Evolutionary conservation across 305 asterid genomes (phyloP), one percentile per base, ranked within the genome.

Genomic region (Fraxinus xanthoxyloides): DNA sequence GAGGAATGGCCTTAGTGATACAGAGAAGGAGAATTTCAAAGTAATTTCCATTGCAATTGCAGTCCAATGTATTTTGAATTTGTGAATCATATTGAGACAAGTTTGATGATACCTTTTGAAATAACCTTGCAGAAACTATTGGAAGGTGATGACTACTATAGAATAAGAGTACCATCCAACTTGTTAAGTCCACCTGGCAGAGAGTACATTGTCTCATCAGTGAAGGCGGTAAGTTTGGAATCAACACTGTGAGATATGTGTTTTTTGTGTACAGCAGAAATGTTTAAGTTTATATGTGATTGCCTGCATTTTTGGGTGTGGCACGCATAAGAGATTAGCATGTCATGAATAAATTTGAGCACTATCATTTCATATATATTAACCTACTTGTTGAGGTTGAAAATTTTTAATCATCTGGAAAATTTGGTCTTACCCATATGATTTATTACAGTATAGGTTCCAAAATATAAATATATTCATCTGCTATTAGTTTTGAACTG

Each of bases 81-180:
- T 78, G 34, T 77, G 28, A 74, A 10, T 51, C 46, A 67, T 76
- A 15, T 32, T 34, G 61, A 21, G 38, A 67, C 10, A 72, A 75
- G 65, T 56, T 38, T 85, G 70, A 78, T 61, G 79, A 59, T 32
- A 51, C 9, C 81, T 88, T 79, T 72, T 72, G 80, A 59, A 74
- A 43, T 84, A 77, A 79, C 73, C 24, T 82, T 78, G 82, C 97
- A 95, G 99, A 90, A 88, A 83, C 94, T 95, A 56, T 81, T 95
- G 90, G 92, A 94, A 86, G 93, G 84, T 80, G 99, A 96, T 77
- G 98, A 93, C 82, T 94, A 93, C 85, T 96, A 96, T 84, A 87
- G 87, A 87, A 89, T 96, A 86, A 93, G 98, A 85, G 80, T 96
- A 30, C 97, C 95, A 2, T 92, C 98, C 76, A 92, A 89, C 69